A percentile compares a stretch with the other conserved stretches of the same genome.
Evolutionary conservation across 345 rosid genomes (phyloP).

Genomic region (Passiflora organensis): DNA sequence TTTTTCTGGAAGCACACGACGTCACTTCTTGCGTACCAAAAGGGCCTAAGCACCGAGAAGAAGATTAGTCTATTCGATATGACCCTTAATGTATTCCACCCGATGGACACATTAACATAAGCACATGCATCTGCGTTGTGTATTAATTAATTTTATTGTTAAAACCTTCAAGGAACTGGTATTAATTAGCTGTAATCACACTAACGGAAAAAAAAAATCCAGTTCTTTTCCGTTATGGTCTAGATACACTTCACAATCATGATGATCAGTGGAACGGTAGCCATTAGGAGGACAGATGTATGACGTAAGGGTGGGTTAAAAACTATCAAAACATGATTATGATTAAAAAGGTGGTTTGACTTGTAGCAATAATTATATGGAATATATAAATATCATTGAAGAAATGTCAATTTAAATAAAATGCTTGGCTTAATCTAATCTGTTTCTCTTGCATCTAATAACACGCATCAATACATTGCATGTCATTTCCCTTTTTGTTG

Average conservation of each 20-base stretch:
- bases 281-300: too few species aligned
- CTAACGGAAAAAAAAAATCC: background rate
- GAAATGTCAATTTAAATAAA: too few species aligned
- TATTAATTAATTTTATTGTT: background rate
- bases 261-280: background rate
- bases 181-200: slow-evolving; percentile 11
- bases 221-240: background rate
- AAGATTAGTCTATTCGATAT: slow-evolving; percentile 19
- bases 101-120: slow-evolving; percentile 20
- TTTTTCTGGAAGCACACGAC: slow-evolving; percentile 31
- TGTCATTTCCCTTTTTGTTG: background rate
- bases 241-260: too few species aligned
- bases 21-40: slow-evolving; percentile 20
- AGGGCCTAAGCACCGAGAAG: background rate
- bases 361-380: too few species aligned
- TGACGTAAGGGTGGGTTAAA: too few species aligned
- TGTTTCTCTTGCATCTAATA: too few species aligned
- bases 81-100: slow-evolving; percentile 35
- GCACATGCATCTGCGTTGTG: slow-evolving; percentile 38
- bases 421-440: background rate
- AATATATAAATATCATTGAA: too few species aligned
- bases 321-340: too few species aligned
- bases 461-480: background rate
- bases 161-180: slow-evolving; percentile 9
- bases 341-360: too few species aligned